Conservation (phyloP, 2,329 filamentous ascomycete species). For the Pyrenophora graminea region DNA sequence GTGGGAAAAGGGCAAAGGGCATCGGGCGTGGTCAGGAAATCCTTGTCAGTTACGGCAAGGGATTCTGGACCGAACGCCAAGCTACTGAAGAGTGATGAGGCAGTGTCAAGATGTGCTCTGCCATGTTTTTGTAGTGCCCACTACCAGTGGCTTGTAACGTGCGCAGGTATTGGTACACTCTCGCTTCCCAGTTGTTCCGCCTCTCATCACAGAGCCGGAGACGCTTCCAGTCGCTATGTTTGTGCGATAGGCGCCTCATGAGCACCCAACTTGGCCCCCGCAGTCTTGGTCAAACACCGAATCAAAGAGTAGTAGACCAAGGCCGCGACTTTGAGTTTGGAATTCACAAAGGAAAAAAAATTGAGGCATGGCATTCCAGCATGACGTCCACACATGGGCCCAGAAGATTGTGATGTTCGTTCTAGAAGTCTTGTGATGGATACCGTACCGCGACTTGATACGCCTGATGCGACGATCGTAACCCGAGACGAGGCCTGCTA, state of each 20-base stretch:
- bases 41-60: conserved; percentile 59
- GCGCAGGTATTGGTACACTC: background rate
- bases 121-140: background rate
- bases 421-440: conserved; percentile 12
- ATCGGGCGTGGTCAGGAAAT: conserved; percentile 57
- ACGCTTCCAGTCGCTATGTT: too few species aligned
- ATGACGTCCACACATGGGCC: background rate
- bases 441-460: conserved; percentile 6
- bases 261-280: too few species aligned
- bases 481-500: conserved; percentile 2
- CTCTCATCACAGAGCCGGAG: background rate
- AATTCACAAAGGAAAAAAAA: too few species aligned
- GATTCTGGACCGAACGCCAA: conserved; percentile 52
- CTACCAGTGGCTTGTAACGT: background rate
- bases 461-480: conserved; percentile 6
- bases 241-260: too few species aligned
- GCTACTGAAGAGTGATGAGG: conserved; percentile 9
- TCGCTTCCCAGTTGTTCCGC: conserved; percentile 2
- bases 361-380: background rate
- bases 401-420: conserved; percentile 8
- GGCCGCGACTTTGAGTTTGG: too few species aligned
- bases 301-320: too few species aligned
- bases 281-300: too few species aligned
- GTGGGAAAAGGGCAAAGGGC: conserved; percentile 52
- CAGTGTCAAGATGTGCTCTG: background rate